Evolutionary conservation across 1,139 yeast genomes (phyloP).

Genomic region (Geotrichum siamense): DNA sequence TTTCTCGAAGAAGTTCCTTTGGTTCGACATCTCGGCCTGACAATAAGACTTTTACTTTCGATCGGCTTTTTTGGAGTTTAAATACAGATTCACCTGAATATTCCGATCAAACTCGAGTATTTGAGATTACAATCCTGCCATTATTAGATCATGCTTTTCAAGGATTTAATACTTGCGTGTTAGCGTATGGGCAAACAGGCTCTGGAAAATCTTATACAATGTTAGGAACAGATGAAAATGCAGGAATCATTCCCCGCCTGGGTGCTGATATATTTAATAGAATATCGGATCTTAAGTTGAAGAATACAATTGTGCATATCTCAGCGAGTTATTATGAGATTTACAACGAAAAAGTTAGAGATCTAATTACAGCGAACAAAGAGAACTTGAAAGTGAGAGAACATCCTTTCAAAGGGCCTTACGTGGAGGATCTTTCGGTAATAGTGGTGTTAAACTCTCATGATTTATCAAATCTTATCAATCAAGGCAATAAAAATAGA

Average conservation of each 20-base stretch:
- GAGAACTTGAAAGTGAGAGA: slow-evolving; percentile 67
- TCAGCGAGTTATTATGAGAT: slow-evolving; percentile 75
- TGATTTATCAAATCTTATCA: slow-evolving; percentile 55
- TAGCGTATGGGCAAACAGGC: slow-evolving; percentile 88
- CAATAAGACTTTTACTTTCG: slow-evolving; percentile 10
- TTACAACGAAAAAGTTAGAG: slow-evolving; percentile 80
- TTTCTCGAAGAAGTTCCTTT: background rate
- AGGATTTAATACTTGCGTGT: slow-evolving; percentile 79
- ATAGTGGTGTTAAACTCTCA: slow-evolving; percentile 48
- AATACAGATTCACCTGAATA: background rate
- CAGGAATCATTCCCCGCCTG: slow-evolving; percentile 14
- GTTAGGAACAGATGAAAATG: slow-evolving; percentile 49
- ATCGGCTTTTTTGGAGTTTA: slow-evolving; percentile 10
- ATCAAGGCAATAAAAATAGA: slow-evolving; percentile 64
- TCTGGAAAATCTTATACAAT: slow-evolving; percentile 82
- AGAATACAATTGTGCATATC: slow-evolving; percentile 28
- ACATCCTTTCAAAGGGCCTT: slow-evolving; percentile 63
- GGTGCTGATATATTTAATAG: slow-evolving; percentile 10
- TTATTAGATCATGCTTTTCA: slow-evolving; percentile 25
- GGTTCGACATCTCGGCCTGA: background rate
- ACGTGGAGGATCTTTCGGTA: slow-evolving; percentile 64
- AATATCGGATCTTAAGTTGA: background rate
- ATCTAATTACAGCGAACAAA: slow-evolving; percentile 43
- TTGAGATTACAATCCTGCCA: slow-evolving; percentile 5
- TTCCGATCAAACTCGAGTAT: slow-evolving; percentile 8